phyloP scores from a whole-genome alignment of 352 stramenopile species.

The Phytophthora crassamura region DNA sequence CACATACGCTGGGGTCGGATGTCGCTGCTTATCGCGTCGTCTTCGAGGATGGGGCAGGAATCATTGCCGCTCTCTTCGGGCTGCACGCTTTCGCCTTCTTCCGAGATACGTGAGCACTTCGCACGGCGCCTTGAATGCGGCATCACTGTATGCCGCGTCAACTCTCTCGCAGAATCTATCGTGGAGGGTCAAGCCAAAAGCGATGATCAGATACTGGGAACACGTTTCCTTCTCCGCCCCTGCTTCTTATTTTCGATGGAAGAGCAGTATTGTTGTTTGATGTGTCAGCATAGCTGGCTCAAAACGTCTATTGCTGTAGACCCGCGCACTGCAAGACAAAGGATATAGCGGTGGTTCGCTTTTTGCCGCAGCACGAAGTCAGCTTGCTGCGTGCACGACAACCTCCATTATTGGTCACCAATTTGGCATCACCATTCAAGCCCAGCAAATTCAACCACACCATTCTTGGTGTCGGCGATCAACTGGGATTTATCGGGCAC shows the following conservation, averaged over 20 bases:
- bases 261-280: not conserved
- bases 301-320: too few species aligned
- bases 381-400: too few species aligned
- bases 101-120: slow-evolving; percentile 1
- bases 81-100: slow-evolving; percentile 2
- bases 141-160: slow-evolving; percentile 13
- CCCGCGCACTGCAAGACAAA: not conserved
- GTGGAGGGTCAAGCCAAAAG: not conserved
- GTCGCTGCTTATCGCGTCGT: slow-evolving; percentile 5
- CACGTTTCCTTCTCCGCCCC: not conserved
- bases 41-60: slow-evolving; percentile 35
- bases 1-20: slow-evolving; percentile 20
- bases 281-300: too few species aligned
- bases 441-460: slow-evolving; percentile 31
- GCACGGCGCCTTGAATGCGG: slow-evolving; percentile 1
- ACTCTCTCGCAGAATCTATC: not conserved
- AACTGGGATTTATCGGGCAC: not conserved
- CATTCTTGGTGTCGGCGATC: slow-evolving; percentile 12
- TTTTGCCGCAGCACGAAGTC: too few species aligned
- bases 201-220: not conserved
- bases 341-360: not conserved
- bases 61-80: slow-evolving; percentile 9
- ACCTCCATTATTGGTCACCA: too few species aligned
- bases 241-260: slow-evolving; percentile 36
- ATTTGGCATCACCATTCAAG: not conserved